Evolutionary conservation across 2,329 filamentous ascomycete genomes (phyloP), one percentile per base, ranked within the genome.

Genomic region (Pseudogymnoascus sp.): DNA sequence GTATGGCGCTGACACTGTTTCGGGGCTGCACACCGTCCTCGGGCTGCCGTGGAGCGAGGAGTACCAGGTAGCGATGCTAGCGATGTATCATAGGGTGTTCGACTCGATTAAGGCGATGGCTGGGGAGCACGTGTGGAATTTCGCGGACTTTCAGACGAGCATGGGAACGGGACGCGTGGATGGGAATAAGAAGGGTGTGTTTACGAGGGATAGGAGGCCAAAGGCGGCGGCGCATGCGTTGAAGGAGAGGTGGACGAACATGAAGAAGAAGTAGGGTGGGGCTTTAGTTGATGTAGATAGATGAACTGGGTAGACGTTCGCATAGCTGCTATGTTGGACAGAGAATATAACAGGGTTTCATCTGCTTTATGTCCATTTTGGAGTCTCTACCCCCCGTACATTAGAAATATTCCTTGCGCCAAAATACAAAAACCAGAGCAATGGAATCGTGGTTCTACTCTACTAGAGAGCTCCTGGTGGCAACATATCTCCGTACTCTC

Each of bases 21-120:
- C 71, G 0, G 72, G 72, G 0, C 45, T 73, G 16, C 71, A 73
- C 60, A 64, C 71, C 2, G 63, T 70, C 0, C 31, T 62, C 0
- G 67, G 66, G 6, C 40, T 72, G 4, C 69, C 68, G 2, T 72
- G 71, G 70, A 70, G 67, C 21, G 71, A 74, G 58, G 71, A 73
- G 63, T 73, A 68, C 61, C 70, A 72, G 61, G 60, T 62, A 0
- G 9, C 60, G 6, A 55, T 72, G 18, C 60, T 74, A 12, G 66
- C 69, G 16, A 71, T 71, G 69, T 72, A 66, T 14, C 70, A 72
- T 35, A 65, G 70, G 1, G 72, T 74, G 4, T 71, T 72, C 60
- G 72, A 74, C 58, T 40, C 62, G 3, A 23, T 74, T 0, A 65
- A 68, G 0, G 63, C 64, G 9, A 66, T 74, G 3, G 65, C 70